Conservation (phyloP, 73 alveolate species). For the Paramecium biaurelia region DNA sequence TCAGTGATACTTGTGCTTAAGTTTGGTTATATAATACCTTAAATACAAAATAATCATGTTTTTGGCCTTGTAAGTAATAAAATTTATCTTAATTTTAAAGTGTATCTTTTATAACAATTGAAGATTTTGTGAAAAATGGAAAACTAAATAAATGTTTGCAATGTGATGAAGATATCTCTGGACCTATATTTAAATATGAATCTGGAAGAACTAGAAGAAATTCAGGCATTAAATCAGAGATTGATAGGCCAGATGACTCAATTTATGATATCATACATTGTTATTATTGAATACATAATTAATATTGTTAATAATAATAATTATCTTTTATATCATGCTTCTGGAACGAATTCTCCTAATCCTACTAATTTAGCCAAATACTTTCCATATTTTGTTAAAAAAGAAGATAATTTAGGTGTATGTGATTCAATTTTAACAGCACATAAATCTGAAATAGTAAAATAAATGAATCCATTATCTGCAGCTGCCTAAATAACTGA, state of each 20-base stretch:
- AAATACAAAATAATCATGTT: constrained; percentile 56
- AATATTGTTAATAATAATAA: background rate
- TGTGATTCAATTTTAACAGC: background rate
- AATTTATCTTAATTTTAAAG: background rate
- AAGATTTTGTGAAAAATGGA: constrained; percentile 62
- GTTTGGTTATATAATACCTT: constrained; percentile 61
- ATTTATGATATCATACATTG: constrained; percentile 65
- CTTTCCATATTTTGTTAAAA: background rate
- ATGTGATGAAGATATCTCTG: constrained; percentile 58
- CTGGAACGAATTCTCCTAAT: constrained; percentile 23
- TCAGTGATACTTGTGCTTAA: constrained; percentile 57
- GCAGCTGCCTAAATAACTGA: background rate
- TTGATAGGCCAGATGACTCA: constrained; percentile 53
- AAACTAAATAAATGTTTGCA: constrained; percentile 59
- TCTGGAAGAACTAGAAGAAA: constrained; percentile 66
- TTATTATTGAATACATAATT: constrained; percentile 12
- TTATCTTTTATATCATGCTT: background rate
- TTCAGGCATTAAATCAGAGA: constrained; percentile 60
- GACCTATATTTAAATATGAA: constrained; percentile 68
- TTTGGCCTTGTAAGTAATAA: background rate
- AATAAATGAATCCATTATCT: background rate
- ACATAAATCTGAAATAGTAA: background rate
- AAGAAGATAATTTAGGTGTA: background rate
- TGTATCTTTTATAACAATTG: constrained; percentile 24
- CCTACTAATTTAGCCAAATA: background rate